Percentiles rank a stretch among this genome's conserved stretches.
These are phyloP conservation scores for Glycyrrhiza uralensis DNA, from an alignment of 306 rosid species.

Conservation along the genomic window DNA sequence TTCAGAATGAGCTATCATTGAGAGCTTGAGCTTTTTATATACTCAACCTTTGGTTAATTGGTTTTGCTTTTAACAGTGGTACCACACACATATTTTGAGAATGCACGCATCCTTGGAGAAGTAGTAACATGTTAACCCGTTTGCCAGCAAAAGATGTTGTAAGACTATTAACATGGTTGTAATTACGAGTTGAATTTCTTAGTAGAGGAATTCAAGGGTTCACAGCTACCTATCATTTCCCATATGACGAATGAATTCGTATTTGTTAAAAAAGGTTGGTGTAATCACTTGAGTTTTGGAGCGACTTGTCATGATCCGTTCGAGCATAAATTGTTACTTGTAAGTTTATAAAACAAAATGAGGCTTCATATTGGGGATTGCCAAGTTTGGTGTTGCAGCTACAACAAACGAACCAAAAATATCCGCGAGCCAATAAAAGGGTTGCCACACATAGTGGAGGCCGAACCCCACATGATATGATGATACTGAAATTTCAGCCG, in stretches of 20 bases:
- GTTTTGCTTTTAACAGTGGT: neutral
- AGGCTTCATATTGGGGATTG: neutral
- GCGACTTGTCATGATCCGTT: neutral
- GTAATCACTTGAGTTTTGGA: too few relatives aligned
- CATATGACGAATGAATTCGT: neutral
- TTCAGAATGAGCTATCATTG: neutral
- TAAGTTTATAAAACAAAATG: neutral
- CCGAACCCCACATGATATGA: slow-evolving; percentile 30
- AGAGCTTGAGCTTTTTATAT: neutral
- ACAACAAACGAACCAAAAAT: neutral
- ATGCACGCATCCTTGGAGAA: neutral
- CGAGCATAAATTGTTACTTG: neutral
- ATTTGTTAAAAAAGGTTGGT: neutral
- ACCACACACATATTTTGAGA: neutral
- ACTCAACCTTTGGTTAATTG: neutral
- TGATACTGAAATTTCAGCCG: neutral
- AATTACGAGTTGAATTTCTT: neutral
- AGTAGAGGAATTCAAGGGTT: neutral
- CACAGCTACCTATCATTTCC: neutral
- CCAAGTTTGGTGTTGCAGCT: neutral
- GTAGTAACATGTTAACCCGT: neutral
- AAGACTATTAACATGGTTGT: neutral
- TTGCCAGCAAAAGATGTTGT: neutral
- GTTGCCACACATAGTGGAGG: neutral
- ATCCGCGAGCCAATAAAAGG: neutral